Evolutionary conservation across 2,329 filamentous ascomycete species (phyloP), one percentile per base, ranked within the genome.

Genomic region (Ophiostoma populinum): DNA sequence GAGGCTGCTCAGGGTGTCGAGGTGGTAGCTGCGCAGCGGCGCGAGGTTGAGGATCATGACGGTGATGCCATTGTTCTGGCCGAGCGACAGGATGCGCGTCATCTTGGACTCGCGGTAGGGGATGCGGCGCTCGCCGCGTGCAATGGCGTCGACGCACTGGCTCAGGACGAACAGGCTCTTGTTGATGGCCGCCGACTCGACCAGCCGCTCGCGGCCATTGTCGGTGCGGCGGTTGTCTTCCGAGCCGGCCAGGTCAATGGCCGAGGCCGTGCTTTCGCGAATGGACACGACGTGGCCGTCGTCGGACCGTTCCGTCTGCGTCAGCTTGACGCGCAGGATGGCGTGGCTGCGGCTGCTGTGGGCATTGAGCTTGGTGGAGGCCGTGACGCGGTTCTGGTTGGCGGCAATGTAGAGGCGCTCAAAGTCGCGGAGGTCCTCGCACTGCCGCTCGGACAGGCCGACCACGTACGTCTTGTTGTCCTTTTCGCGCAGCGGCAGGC

Each of bases 161-260:
- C 83, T 87, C 32, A 95, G 61, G 13, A 94, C 86, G 49, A 95
- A 95, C 6, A 95, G 64, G 43, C 82, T 92, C 60, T 94, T 95
- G 66, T 95, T 95, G 62, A 95, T 95, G 49, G 82, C 87, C 0
- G 87, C 85, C 25, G 85, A 93, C 55, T 95, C 87, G n/a, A 93
- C 71, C 51, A 95, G 63, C 18, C 87, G 70, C 54, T 93, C 85
- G 53, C 86, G 90, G 47, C 77, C 83, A 54, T 95, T 95, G 35
- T 93, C 87, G 0, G 87, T 95, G 33, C 87, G 67, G 32, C 87
- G 70, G 53, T 95, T 95, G 55, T 95, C 87, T 56, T 95, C 90
- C 1, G 86, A 94, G 26, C 87, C 87, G 37, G 87, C 87, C 47
- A 95, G 65, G 56, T 95, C 87, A 53, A 95, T 95, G 49, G 85